Conservation (phyloP, 345 rosid species). For the Physaria fendleri region DNA sequence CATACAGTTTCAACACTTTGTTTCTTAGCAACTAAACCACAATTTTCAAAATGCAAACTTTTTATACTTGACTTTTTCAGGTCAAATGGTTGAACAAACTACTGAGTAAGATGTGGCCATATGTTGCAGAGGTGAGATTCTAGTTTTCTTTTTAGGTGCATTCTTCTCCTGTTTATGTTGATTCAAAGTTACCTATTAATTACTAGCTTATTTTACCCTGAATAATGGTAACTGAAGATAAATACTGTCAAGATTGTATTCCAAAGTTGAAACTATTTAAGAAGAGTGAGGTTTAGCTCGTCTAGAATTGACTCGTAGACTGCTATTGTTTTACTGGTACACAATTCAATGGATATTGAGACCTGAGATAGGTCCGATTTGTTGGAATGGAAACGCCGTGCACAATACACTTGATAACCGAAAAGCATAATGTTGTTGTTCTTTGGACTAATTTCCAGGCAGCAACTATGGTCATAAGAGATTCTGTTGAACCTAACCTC, state of each 20-base stretch:
- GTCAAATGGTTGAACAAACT: conserved; percentile 99
- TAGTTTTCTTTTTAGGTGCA: background rate
- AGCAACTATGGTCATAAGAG: conserved; percentile 77
- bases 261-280: background rate
- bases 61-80: conserved; percentile 35
- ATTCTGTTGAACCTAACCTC: conserved; percentile 97
- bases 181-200: conserved; percentile 1
- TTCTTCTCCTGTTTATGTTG: background rate
- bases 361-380: background rate
- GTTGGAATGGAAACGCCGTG: background rate
- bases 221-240: background rate
- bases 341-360: background rate
- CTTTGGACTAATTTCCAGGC: conserved; percentile 53
- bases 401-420: background rate
- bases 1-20: background rate
- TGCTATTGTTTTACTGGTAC: background rate
- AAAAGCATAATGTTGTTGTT: conserved; percentile 17
- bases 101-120: conserved; percentile 94
- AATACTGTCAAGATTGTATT: conserved; percentile 1
- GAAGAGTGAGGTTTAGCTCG: conserved; percentile 5
- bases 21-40: background rate
- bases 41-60: background rate
- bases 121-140: conserved; percentile 76
- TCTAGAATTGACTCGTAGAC: background rate
- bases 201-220: background rate